Evolutionary conservation across 2,329 filamentous ascomycete species (phyloP), one percentile per base, ranked within the genome.

Genomic region (Calcarisporium arbuscula): DNA sequence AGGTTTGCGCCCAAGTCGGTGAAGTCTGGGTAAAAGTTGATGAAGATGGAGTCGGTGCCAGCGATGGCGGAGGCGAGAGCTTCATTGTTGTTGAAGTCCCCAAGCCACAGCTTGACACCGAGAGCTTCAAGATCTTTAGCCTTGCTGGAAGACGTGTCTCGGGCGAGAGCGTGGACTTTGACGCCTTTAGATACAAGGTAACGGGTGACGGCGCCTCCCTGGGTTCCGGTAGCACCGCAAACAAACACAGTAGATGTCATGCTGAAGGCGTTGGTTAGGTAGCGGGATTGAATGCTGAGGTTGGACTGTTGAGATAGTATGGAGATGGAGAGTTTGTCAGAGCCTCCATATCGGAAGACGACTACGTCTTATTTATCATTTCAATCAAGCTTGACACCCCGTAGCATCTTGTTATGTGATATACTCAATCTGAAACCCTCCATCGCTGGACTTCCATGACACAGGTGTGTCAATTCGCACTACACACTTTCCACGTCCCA

Each of bases 191-290:
- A 42, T 18, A 52, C 54, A 19, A 67, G 60, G 23, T 53, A 45
- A 19, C 50, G 48, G 33, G 56, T 50, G 18, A 65, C 38, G 8
- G 58, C 51, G 5, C 52, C 52, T 30, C 65, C 64, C 39, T 64
- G 61, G 26, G 40, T 53, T 19, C 64, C 64, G 2, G 64, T 67
- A 6, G 58, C 60, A 32, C 53, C 57, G 36, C 49, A 51, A 38
- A 67, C 53, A 41, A 66, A 67, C 21, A 58, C 52, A 17, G 42
- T 53, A 8, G 38, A 35, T 41, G n/a, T n/a, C n/a, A n/a, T n/a
- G n/a, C n/a, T n/a, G n/a, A 53, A 40, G 34, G 54, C 27, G 57
- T 62, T 42, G 46, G 19, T 55, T 44, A 31, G 45, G 28, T 50
- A 45, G 19, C 10, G 22, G 10, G 10, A 14, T 25, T 25, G 22